These are phyloP conservation scores for Hymenoscyphus fraxineus DNA, from an alignment of 2,329 filamentous ascomycete species.

Conservation along the genomic window DNA sequence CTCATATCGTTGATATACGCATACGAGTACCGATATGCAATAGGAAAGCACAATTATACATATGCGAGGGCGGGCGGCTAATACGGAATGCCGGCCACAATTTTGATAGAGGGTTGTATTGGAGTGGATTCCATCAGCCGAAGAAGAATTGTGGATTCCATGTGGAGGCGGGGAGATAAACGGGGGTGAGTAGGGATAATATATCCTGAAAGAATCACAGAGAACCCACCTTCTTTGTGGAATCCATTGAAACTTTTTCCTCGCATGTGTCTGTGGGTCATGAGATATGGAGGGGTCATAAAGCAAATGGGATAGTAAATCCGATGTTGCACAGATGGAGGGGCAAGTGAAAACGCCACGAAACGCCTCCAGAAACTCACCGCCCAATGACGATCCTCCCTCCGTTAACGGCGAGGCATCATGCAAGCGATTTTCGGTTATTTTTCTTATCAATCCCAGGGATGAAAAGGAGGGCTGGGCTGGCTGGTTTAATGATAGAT, in stretches of 20 bases:
- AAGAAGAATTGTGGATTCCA: not conserved
- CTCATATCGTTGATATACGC: not conserved
- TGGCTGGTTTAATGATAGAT: not conserved
- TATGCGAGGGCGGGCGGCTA: not conserved
- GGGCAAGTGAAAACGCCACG: not conserved
- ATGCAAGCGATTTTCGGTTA: conserved; percentile 3
- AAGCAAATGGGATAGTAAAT: not conserved
- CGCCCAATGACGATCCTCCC: not conserved
- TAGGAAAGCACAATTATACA: not conserved
- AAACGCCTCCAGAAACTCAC: not conserved
- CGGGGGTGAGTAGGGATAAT: not conserved
- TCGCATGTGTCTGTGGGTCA: not conserved
- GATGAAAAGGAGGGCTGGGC: not conserved
- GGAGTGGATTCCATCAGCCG: not conserved
- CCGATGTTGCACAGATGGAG: not conserved
- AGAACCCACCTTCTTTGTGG: not conserved
- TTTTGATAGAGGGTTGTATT: not conserved
- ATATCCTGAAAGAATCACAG: not conserved
- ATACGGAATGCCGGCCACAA: not conserved
- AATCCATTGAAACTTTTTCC: not conserved
- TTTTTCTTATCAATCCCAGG: not conserved
- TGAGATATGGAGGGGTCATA: not conserved
- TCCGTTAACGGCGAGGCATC: not conserved
- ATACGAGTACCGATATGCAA: not conserved
- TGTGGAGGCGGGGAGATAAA: not conserved